These are phyloP conservation scores for Mortierella sp. DNA, from an alignment of 371 early-diverging fungal genomes.

Conservation along the genomic window DNA sequence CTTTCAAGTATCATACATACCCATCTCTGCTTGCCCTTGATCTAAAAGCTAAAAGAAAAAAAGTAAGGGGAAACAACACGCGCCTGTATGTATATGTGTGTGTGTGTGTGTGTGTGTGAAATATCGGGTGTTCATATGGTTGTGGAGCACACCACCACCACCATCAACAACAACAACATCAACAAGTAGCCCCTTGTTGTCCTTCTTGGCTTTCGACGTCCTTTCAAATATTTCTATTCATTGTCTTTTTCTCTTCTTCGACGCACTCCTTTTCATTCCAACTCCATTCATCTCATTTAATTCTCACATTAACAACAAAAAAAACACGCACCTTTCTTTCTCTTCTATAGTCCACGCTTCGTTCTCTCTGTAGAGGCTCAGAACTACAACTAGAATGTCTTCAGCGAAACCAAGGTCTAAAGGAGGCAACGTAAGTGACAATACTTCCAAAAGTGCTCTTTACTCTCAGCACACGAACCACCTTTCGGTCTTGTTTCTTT, in stretches of 20 bases:
- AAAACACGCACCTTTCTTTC: neutral
- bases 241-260: neutral
- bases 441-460: neutral
- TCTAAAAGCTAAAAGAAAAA: neutral
- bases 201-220: neutral
- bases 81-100: neutral
- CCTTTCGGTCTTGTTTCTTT: neutral
- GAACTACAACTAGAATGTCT: conserved; percentile 21
- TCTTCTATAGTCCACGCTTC: neutral
- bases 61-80: neutral
- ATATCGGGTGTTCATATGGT: neutral
- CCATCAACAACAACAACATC: neutral
- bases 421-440: conserved; percentile 2
- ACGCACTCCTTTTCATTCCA: neutral
- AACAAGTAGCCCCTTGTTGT: neutral
- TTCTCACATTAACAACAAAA: neutral
- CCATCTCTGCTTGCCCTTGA: neutral
- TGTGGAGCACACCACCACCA: neutral
- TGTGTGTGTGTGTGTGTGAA: too few relatives aligned
- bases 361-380: neutral
- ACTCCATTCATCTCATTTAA: neutral
- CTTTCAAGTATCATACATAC: neutral
- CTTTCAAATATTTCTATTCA: neutral
- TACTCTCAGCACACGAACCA: neutral
- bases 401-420: conserved; percentile 26